Percentiles rank a stretch among this genome's conserved stretches.
Conservation (phyloP, 2,329 filamentous ascomycete species). For the Xylaria multiplex region DNA sequence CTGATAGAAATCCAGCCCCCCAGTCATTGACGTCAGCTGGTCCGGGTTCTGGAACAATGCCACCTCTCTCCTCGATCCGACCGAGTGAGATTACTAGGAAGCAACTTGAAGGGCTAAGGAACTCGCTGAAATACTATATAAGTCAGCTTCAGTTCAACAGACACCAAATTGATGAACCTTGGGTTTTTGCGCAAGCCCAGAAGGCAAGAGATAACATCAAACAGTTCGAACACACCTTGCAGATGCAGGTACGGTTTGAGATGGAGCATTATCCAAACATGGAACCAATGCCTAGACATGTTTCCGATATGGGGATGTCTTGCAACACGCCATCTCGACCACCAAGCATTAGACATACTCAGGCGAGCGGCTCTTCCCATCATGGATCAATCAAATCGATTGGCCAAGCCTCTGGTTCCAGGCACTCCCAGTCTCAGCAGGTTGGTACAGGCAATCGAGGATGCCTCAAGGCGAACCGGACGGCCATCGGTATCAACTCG, state of each 20-base stretch:
- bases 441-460: slow-evolving; percentile 32
- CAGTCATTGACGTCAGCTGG: slow-evolving; percentile 21
- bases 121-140: slow-evolving; percentile 65
- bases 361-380: slow-evolving; percentile 38
- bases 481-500: slow-evolving; percentile 45
- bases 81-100: slow-evolving; percentile 70
- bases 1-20: slow-evolving; percentile 9
- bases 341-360: slow-evolving; percentile 43
- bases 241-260: slow-evolving; percentile 39
- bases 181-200: slow-evolving; percentile 45
- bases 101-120: slow-evolving; percentile 63
- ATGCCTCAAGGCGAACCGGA: slow-evolving; percentile 32
- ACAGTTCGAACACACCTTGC: slow-evolving; percentile 64
- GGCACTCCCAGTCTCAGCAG: slow-evolving; percentile 35
- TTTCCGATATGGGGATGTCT: slow-evolving; percentile 23
- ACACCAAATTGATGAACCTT: slow-evolving; percentile 66
- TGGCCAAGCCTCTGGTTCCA: slow-evolving; percentile 28
- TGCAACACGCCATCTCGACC: slow-evolving; percentile 43
- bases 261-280: slow-evolving; percentile 34
- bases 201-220: slow-evolving; percentile 58
- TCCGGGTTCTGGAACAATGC: slow-evolving; percentile 41
- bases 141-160: slow-evolving; percentile 70
- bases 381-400: slow-evolving; percentile 39
- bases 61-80: slow-evolving; percentile 67
- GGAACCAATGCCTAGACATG: slow-evolving; percentile 34